Percentiles rank a stretch among this genome's conserved stretches.
These are phyloP conservation scores for Gymnopilus dilepis DNA, from an alignment of 768 basidiomycete genomes.

Conservation along the genomic window DNA sequence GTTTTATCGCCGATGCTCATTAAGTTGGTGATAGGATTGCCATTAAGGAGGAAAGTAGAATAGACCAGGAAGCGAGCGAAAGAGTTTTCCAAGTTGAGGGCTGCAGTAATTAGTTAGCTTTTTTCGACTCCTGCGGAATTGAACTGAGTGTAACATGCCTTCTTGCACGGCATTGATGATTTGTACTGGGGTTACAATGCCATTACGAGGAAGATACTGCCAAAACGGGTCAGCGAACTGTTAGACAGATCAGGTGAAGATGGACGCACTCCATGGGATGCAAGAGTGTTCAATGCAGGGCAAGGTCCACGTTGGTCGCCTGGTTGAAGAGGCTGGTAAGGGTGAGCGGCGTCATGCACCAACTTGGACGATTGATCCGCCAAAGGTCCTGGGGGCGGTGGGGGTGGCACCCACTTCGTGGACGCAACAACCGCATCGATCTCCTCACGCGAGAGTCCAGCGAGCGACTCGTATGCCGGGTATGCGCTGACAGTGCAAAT, in stretches of 20 bases:
- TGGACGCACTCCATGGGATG: conserved; percentile 25
- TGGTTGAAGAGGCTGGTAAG: background rate
- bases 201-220: conserved; percentile 22
- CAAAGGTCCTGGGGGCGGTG: conserved; percentile 19
- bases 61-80: too few species aligned
- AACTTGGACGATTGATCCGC: conserved; percentile 18
- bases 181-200: conserved; percentile 16
- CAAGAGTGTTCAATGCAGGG: conserved; percentile 29
- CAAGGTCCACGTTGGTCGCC: too few species aligned
- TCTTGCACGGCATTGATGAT: conserved; percentile 21
- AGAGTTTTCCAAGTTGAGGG: conserved; percentile 9
- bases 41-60: too few species aligned
- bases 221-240: background rate
- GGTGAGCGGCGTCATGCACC: background rate
- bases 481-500: conserved; percentile 19
- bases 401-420: conserved; percentile 1
- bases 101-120: background rate
- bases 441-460: conserved; percentile 28
- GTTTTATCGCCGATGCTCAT: background rate
- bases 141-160: conserved; percentile 5
- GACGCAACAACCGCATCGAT: conserved; percentile 23
- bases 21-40: background rate
- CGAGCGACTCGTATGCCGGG: conserved; percentile 29
- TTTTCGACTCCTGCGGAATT: background rate
- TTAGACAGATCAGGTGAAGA: background rate